These are phyloP conservation scores for Mycena albidolilacea DNA, from an alignment of 768 basidiomycete species.

Conservation along the genomic window DNA sequence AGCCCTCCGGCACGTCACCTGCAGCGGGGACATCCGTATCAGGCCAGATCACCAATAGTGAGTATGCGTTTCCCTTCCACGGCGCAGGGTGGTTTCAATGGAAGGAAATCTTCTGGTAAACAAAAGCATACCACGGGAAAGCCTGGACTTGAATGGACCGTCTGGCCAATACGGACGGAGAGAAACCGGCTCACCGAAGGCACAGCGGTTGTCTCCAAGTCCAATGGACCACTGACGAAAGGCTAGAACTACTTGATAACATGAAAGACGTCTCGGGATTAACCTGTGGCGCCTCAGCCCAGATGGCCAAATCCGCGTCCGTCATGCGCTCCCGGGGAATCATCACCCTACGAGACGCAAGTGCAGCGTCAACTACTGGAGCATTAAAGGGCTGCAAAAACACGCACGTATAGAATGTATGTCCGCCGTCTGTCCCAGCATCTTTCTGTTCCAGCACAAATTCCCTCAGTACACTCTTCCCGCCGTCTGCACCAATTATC, in stretches of 20 bases:
- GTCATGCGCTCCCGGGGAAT: neutral
- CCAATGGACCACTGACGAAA: neutral
- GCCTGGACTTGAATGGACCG: neutral
- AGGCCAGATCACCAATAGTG: neutral
- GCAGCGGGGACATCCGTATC: neutral
- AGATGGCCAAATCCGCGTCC: neutral
- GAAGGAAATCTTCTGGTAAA: neutral
- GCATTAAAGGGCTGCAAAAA: neutral
- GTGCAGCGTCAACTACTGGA: neutral
- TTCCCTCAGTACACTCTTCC: neutral
- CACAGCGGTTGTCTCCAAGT: neutral
- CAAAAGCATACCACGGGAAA: neutral
- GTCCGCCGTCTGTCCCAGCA: neutral
- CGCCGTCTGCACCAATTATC: conserved; percentile 6
- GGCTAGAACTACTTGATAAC: neutral
- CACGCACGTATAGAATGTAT: neutral
- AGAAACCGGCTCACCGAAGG: neutral
- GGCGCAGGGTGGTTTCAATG: neutral
- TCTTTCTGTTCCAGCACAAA: neutral
- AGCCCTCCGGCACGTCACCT: neutral
- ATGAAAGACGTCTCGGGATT: neutral
- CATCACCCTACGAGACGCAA: neutral
- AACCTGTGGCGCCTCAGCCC: neutral
- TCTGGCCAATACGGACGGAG: neutral
- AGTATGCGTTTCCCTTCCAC: neutral